Evolutionary conservation across 352 stramenopile species (phyloP).

Genomic region (Phytophthora colocasiae): DNA sequence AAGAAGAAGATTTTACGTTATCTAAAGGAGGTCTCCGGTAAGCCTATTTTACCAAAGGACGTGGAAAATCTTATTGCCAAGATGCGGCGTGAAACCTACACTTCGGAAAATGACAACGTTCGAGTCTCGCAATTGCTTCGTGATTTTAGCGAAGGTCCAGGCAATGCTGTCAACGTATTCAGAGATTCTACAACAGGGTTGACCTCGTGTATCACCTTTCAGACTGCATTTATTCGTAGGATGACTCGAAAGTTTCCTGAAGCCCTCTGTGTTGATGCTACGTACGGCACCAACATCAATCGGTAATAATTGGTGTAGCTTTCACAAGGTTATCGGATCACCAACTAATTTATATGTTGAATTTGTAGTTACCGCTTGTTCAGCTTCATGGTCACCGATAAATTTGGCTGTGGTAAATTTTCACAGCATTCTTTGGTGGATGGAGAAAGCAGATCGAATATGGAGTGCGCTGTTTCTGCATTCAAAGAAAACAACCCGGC

Average conservation of each 20-base stretch:
- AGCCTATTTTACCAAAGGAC: slow-evolving; percentile 19
- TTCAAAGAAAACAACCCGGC: slow-evolving; percentile 16
- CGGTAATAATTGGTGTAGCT: slow-evolving; percentile 1
- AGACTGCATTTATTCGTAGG: slow-evolving; percentile 8
- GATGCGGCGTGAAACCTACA: slow-evolving; percentile 11
- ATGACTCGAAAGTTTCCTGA: slow-evolving; percentile 24
- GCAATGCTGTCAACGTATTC: slow-evolving; percentile 17
- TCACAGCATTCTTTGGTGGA: slow-evolving; percentile 11
- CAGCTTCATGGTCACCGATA: slow-evolving; percentile 19
- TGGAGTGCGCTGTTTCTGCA: slow-evolving; percentile 1
- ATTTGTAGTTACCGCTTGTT: slow-evolving; percentile 19
- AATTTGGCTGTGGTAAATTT: slow-evolving; percentile 16
- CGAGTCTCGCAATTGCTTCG: slow-evolving; percentile 2
- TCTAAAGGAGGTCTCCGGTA: slow-evolving; percentile 8
- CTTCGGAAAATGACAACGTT: slow-evolving; percentile 9
- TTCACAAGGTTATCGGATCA: slow-evolving; percentile 2
- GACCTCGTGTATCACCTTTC: slow-evolving; percentile 17
- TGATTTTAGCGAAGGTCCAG: slow-evolving; percentile 17
- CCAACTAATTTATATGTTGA: slow-evolving; percentile 9
- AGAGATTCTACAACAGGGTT: neutral
- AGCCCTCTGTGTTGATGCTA: slow-evolving; percentile 14
- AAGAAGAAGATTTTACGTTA: slow-evolving; percentile 8
- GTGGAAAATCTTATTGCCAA: slow-evolving; percentile 22
- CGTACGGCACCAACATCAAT: slow-evolving; percentile 19
- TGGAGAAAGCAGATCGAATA: slow-evolving; percentile 7